These are phyloP conservation scores for maize (Zea mays) DNA, from an alignment of 176 grass and related monocot species.

Conservation along the genomic window DNA sequence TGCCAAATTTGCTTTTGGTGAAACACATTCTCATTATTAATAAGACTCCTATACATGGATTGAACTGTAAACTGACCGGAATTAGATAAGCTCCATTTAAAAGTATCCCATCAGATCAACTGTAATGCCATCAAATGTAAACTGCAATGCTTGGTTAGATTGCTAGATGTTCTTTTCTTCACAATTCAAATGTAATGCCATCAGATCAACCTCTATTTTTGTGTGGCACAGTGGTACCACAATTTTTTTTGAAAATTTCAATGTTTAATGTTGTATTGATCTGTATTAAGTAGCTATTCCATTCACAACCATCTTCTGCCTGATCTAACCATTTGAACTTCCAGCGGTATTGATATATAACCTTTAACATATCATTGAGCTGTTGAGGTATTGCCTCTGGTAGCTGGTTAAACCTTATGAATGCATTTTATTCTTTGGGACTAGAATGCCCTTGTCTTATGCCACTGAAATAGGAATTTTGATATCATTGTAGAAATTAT, in stretches of 20 bases:
- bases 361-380: not conserved
- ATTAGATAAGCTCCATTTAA: too few relatives aligned
- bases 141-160: too few relatives aligned
- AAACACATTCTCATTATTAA: too few relatives aligned
- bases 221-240: not conserved
- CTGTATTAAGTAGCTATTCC: not conserved
- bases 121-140: too few relatives aligned
- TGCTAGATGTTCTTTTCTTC: too few relatives aligned
- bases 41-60: too few relatives aligned
- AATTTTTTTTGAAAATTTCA: slow-evolving; percentile 21
- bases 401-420: slow-evolving; percentile 18
- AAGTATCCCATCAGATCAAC: too few relatives aligned
- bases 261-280: slow-evolving; percentile 12
- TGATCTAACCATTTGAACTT: slow-evolving; percentile 26
- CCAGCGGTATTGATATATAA: not conserved
- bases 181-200: slow-evolving; percentile 27
- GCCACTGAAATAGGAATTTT: not conserved
- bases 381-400: not conserved
- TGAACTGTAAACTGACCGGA: too few relatives aligned
- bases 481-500: not conserved
- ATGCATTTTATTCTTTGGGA: not conserved
- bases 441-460: slow-evolving; percentile 22
- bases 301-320: not conserved
- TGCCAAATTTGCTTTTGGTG: too few relatives aligned
- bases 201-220: too few relatives aligned